A percentile compares a stretch with the other conserved stretches of the same genome.
Evolutionary conservation across 176 grass and related monocot species (phyloP).

Genomic region (Eremochloa ophiuroides): DNA sequence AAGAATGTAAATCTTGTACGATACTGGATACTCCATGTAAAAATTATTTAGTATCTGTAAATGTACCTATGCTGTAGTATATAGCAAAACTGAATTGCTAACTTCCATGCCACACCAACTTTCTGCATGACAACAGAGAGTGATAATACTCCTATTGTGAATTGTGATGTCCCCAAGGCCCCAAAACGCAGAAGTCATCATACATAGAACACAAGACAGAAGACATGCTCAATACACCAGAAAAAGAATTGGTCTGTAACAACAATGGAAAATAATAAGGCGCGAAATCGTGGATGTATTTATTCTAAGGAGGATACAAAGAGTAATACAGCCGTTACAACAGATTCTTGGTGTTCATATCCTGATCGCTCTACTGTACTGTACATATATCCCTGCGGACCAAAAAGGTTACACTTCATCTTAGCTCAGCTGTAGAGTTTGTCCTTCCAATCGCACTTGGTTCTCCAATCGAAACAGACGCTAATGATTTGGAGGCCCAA

Average conservation of each 20-base stretch:
- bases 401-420: slow-evolving; percentile 53
- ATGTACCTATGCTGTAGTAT: background rate
- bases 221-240: background rate
- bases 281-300: background rate
- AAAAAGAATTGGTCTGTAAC: slow-evolving; percentile 6
- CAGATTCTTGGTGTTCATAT: slow-evolving; percentile 48
- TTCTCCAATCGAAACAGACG: slow-evolving; percentile 87
- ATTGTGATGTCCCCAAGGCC: background rate
- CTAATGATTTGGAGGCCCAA: slow-evolving; percentile 89
- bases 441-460: slow-evolving; percentile 53
- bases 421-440: slow-evolving; percentile 56
- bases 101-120: background rate
- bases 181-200: background rate
- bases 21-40: background rate
- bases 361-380: slow-evolving; percentile 71
- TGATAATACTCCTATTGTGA: background rate
- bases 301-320: slow-evolving; percentile 51
- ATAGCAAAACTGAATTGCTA: background rate
- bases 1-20: background rate
- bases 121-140: background rate
- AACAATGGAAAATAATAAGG: slow-evolving; percentile 10
- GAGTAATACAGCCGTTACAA: slow-evolving; percentile 52
- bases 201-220: background rate
- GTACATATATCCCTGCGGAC: slow-evolving; percentile 48
- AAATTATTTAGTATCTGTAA: background rate